These are phyloP conservation scores for Heterobasidion parviporum DNA, from an alignment of 1,284 basidiomycete species.

Conservation along the genomic window DNA sequence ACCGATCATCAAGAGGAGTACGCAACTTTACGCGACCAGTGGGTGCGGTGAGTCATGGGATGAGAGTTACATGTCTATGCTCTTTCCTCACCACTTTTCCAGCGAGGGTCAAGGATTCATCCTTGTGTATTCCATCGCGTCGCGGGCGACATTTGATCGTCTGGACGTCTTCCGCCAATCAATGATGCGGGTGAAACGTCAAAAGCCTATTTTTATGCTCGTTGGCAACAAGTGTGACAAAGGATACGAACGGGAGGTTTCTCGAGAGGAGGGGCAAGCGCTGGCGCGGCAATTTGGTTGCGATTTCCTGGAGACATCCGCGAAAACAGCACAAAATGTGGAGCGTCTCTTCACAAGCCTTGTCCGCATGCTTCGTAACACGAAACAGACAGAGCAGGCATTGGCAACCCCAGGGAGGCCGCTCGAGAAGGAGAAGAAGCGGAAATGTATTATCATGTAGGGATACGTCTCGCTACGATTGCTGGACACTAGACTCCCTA, in stretches of 20 bases:
- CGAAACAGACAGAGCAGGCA: conserved; percentile 33
- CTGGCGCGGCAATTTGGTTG: conserved; percentile 87
- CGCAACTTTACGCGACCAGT: conserved; percentile 96
- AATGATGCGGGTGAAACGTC: conserved; percentile 89
- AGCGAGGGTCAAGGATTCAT: conserved; percentile 99
- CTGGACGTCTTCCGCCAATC: conserved; percentile 93
- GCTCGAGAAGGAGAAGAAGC: conserved; percentile 36
- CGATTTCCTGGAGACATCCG: conserved; percentile 94
- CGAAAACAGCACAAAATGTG: conserved; percentile 93
- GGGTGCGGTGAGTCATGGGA: conserved; percentile 76
- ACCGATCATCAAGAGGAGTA: conserved; percentile 68
- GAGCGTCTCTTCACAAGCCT: conserved; percentile 89
- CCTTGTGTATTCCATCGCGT: conserved; percentile 97
- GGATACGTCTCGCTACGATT: conserved; percentile 23
- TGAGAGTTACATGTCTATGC: conserved; percentile 3
- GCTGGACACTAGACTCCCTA: conserved; percentile 54
- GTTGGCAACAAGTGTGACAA: conserved; percentile 93
- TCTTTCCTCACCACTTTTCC: conserved; percentile 12
- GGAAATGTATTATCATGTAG: conserved; percentile 74
- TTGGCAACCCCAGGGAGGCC: conserved; percentile 20
- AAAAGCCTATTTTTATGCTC: conserved; percentile 78
- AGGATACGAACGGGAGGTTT: conserved; percentile 79
- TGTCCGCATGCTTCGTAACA: conserved; percentile 81
- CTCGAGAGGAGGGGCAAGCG: conserved; percentile 79
- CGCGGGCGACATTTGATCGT: conserved; percentile 89